Base-by-base conservation (phyloP, 2,329 filamentous ascomycete species). In the Aureobasidium leucospermi region DNA sequence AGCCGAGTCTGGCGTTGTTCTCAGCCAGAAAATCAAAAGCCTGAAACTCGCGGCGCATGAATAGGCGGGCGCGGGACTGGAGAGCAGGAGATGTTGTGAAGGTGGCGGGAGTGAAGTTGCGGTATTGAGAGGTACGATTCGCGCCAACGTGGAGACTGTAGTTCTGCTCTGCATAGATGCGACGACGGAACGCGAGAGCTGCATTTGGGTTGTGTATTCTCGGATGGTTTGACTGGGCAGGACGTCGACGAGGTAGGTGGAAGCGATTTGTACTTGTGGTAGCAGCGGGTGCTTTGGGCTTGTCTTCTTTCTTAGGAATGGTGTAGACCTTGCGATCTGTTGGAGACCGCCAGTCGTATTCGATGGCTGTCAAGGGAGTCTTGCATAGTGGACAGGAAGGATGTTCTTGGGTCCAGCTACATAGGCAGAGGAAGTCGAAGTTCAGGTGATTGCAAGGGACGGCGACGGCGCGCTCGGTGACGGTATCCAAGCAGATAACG, bases 391-490 rank as follows among this genome's bases (percentile, higher is more conserved):
- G 92, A 68, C 92, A 96, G 49, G 78, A 81, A 0, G 85, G 78
- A 9, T 83, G 82, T 63, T 88, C 79, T 65, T 90, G 81, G 5
- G 96, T 77, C 92, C 93, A 96, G 73, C 81, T 91, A 23, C 86
- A 75, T 6, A 96, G 81, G 71, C 92, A 97, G 11, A 90, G 72
- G 69, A 91, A 95, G 76, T 96, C 91, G 70, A 95, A 96, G 65
- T 85, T 84, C 60, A 78, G 75, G 76, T 97, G 92, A 43, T 83
- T 81, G 77, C 92, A 97, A 7, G 92, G 91, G 19, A 81, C 76
- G 7, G 89, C 83, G 53, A 86, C 78, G 63, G 88, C 90, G 56
- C 83, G 75, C 67, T 94, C 89, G 9, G 84, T 83, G 67, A 96
- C 79, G 57, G 76, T 69, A 60, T 93, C 88, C 62, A 96, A 84